Evolutionary conservation across 2,329 filamentous ascomycete species (phyloP).

Genomic region (Epichloe elymi): DNA sequence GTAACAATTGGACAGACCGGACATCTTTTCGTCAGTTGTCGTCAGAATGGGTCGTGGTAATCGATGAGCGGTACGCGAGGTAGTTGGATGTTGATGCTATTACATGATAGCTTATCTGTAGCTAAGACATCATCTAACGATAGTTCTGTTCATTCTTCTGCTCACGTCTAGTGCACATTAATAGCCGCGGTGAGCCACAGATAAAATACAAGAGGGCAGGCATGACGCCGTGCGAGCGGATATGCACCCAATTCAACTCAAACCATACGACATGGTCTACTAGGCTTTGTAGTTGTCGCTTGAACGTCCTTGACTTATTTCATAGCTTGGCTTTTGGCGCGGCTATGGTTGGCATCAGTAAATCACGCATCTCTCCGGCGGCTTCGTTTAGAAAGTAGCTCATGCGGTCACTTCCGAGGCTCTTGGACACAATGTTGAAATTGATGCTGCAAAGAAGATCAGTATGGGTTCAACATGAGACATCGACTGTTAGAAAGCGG

Average conservation of each 20-base stretch:
- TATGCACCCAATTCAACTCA: background rate
- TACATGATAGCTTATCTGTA: background rate
- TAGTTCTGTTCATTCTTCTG: background rate
- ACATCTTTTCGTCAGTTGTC: background rate
- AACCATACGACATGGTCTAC: background rate
- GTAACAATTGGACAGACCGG: background rate
- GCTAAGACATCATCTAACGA: background rate
- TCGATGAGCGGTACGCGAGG: background rate
- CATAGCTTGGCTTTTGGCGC: conserved; percentile 80
- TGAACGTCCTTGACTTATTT: background rate
- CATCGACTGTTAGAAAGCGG: no score
- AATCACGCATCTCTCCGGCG: conserved; percentile 74
- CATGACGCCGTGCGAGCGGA: background rate
- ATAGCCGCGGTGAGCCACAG: background rate
- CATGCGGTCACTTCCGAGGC: conserved; percentile 81
- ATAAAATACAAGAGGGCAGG: background rate
- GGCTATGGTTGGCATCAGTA: conserved; percentile 70
- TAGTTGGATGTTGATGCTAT: background rate
- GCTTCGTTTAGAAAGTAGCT: conserved; percentile 93
- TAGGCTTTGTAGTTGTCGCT: background rate
- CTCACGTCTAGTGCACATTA: background rate
- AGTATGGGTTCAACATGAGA: conserved; percentile 1
- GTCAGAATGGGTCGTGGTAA: background rate
- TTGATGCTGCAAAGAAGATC: conserved; percentile 52
- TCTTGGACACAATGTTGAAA: conserved; percentile 96